phyloP scores from a whole-genome alignment of 176 grass and related monocot species.

The Canna indica region DNA sequence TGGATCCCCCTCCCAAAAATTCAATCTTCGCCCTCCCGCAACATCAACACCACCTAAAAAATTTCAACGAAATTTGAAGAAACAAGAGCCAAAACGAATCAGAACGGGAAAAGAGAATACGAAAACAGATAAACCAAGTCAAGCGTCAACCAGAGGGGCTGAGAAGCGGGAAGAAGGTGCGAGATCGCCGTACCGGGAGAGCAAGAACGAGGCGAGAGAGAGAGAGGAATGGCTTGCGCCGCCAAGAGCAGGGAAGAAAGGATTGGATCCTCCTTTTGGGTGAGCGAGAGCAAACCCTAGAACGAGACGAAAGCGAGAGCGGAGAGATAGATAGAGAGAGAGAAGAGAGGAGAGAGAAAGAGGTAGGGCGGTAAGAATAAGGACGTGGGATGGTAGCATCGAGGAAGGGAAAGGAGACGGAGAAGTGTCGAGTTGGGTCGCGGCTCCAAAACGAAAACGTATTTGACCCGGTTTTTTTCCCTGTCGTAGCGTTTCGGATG shows the following conservation, averaged over 20 bases:
- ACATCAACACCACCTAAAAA: slow-evolving; percentile 1
- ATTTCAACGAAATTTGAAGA: not conserved
- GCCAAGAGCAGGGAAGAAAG: not conserved
- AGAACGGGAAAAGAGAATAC: not conserved
- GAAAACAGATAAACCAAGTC: not conserved
- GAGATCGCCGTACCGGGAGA: slow-evolving; percentile 19
- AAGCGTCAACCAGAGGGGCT: no score
- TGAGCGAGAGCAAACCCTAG: slow-evolving; percentile 33
- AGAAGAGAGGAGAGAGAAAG: slow-evolving; percentile 8
- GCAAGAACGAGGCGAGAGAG: not conserved
- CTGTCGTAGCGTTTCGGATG: not conserved
- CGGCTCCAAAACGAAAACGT: not conserved
- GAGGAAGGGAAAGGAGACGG: slow-evolving; percentile 11
- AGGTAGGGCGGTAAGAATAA: slow-evolving; percentile 12
- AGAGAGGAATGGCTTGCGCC: no score
- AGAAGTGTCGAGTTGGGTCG: not conserved
- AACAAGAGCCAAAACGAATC: not conserved
- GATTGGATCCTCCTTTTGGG: not conserved
- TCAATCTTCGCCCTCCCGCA: not conserved
- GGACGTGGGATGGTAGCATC: not conserved
- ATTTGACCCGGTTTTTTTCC: not conserved
- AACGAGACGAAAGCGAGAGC: slow-evolving; percentile 6
- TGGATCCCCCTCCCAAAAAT: slow-evolving; percentile 17
- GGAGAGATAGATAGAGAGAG: slow-evolving; percentile 5
- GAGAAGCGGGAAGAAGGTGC: not conserved